Conservation (phyloP, 371 early-diverging fungal genomes). For the Rhizopus arrhizus region DNA sequence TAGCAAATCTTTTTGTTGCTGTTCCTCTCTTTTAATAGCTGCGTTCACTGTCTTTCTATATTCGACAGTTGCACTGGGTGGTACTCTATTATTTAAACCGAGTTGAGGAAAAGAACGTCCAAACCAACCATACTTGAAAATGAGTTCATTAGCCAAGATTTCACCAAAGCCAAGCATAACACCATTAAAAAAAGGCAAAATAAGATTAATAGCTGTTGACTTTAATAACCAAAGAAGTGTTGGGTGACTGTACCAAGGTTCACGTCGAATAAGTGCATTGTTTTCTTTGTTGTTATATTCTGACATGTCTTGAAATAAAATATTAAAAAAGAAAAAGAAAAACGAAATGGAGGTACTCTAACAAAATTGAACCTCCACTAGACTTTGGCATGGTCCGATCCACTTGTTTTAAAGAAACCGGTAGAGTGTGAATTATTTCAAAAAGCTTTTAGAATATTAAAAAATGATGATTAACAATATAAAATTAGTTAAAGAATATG, state of each 20-base stretch:
- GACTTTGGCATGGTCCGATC: too few relatives aligned
- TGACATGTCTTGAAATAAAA: slow-evolving; percentile 1
- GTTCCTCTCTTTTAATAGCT: slow-evolving; percentile 32
- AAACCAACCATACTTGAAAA: slow-evolving; percentile 79
- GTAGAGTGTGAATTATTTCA: too few relatives aligned
- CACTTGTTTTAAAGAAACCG: too few relatives aligned
- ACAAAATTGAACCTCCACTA: too few relatives aligned
- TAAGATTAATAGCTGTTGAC: slow-evolving; percentile 62
- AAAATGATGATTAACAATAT: too few relatives aligned
- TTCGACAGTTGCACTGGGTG: slow-evolving; percentile 43
- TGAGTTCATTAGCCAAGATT: slow-evolving; percentile 78
- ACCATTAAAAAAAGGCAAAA: slow-evolving; percentile 78
- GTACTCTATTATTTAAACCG: slow-evolving; percentile 33
- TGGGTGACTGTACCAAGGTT: slow-evolving; percentile 54
- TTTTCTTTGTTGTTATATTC: slow-evolving; percentile 1
- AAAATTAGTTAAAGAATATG: too few relatives aligned
- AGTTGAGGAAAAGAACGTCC: slow-evolving; percentile 41
- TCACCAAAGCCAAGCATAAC: slow-evolving; percentile 85
- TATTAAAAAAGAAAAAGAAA: not conserved
- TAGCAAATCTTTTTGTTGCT: slow-evolving; percentile 21
- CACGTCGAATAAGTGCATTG: slow-evolving; percentile 28
- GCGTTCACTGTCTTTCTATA: slow-evolving; percentile 39
- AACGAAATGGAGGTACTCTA: not conserved
- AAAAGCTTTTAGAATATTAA: too few relatives aligned
- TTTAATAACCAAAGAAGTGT: slow-evolving; percentile 44